Base-by-base conservation (phyloP, 139 green algal genomes). In the Picochlorum costavermella region DNA sequence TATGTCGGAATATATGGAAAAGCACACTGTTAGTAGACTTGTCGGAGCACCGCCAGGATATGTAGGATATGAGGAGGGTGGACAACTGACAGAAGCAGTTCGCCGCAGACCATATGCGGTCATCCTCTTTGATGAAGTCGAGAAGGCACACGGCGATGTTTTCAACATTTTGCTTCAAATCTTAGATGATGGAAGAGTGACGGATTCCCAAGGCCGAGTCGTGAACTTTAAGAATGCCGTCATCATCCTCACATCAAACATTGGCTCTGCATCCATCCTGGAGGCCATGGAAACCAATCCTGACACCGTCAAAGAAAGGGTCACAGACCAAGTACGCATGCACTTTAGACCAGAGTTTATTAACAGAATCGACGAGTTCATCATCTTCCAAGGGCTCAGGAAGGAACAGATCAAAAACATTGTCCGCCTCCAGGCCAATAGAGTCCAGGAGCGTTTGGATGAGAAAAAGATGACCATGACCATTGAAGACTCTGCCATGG, bases 1-100 rank as follows among this genome's bases (percentile, higher is more conserved):
- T 84, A 99, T 99, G 94, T 89, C 73, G 56, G 94, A 99, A 83
- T 96, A 95, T 81, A 96, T 96, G 90, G 90, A 96, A 80, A 81
- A 90, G 50, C 89, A 96, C 77, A 87, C 60, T 10, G 88, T 95
- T 25, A 80, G 59, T 56, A 81, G 88, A 60, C 82, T 97, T 26
- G 76, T 97, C 2, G 90, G 90, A 17, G 94, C 93, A 2, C 92
- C 92, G 2, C 92, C 92, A 2, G 92, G 92, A 12, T 99, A 97
- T 71, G 81, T 97, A 6, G 94, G 94, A 5, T 97, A 94, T 61
- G 92, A 96, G 49, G 93, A 98, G 65, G 94, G 94, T 58, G 92
- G 92, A 31, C 88, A 97, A 81, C 84, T 98, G 33, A 97, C 92
- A 13, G 92, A 98, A 77, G 86, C 83, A 13, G 77, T 93, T 70